Evolutionary conservation across 2,329 filamentous ascomycete species (phyloP), one percentile per base, ranked within the genome.

Genomic region (Penicillium aurantiogriseum): DNA sequence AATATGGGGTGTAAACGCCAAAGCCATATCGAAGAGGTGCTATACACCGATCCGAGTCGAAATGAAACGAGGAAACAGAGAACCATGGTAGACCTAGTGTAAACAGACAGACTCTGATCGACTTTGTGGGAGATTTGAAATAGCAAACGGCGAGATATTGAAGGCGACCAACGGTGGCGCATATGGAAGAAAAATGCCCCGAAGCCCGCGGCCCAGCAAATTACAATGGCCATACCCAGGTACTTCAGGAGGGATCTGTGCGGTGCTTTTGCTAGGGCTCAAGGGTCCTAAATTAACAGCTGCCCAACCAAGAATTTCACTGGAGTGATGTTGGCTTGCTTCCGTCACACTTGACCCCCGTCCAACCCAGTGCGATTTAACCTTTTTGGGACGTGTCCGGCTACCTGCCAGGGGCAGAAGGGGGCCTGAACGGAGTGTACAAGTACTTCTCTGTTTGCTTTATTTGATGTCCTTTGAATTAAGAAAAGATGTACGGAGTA

Each of bases 391-490:
- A 51, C 36, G 27, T 54, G 21, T 54, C 31, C 46, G 45, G 46
- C 46, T 55, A 33, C 21, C 53, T 55, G 46, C n/a, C 53, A 56
- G 53, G 53, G 53, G 39, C 31, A 44, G 29, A 33, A 15, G 31
- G 17, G 42, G 42, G n/a, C 27, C 48, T 51, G 36, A 47, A 49
- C 38, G 15, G 44, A 23, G 45, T 23, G 31, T 33, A 29, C 17
- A 35, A 9, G 27, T 48, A 50, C 8, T 31, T 42, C 13, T 35
- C 46, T 49, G 38, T 55, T 50, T 43, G 52, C 29, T 36, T 33
- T 5, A 33, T 6, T 33, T 33, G 7, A 43, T 10, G 8, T 4
- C 4, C 8, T 4, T 35, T 36, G 21, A 8, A 49, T 7, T 5
- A 25, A 33, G 10, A 10, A 19, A 27, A n/a, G 15, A 36, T 15